These are phyloP conservation scores for Solanum chacoense DNA, from an alignment of 305 asterid species.

Conservation along the genomic window DNA sequence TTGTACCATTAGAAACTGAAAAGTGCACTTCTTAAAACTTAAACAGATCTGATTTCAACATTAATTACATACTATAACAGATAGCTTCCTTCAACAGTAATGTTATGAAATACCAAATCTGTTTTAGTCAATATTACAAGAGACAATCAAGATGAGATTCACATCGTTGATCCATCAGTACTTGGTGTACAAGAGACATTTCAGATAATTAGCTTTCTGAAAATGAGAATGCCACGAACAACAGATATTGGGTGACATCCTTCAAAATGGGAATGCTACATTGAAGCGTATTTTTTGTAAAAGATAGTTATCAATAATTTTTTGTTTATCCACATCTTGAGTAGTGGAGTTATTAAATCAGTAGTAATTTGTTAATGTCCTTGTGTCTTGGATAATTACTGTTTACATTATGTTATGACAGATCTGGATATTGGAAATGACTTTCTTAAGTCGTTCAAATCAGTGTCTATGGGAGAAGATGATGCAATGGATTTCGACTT, in stretches of 20 bases:
- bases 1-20: neutral
- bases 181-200: neutral
- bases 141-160: neutral
- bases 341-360: neutral
- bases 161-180: neutral
- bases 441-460: slow-evolving; percentile 65
- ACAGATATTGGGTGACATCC: neutral
- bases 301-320: neutral
- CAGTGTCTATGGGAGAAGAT: slow-evolving; percentile 44
- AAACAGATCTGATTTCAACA: neutral
- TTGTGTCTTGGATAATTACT: neutral
- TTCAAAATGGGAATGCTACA: neutral
- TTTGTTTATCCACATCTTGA: neutral
- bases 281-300: neutral
- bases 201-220: neutral
- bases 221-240: neutral
- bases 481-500: slow-evolving; percentile 61
- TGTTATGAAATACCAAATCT: neutral
- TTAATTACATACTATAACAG: neutral
- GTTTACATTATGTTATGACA: slow-evolving; percentile 24
- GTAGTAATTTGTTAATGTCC: neutral
- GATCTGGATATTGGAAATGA: slow-evolving; percentile 72
- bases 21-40: neutral
- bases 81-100: neutral
- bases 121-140: neutral